Evolutionary conservation across 768 basidiomycete genomes (phyloP).

Genomic region (Tephrocybe sp.): DNA sequence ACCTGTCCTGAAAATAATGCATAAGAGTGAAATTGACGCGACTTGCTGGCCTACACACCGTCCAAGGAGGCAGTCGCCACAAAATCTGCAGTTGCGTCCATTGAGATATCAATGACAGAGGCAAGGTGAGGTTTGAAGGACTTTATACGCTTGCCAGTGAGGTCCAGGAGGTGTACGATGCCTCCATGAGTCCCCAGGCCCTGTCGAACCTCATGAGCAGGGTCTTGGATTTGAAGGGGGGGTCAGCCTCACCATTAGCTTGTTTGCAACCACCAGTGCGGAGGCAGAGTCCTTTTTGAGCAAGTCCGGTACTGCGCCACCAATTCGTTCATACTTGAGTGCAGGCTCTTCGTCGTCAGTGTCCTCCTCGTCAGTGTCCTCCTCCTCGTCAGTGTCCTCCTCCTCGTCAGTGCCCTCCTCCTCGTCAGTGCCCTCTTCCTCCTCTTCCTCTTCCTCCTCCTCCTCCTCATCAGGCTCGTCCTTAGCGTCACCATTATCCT

Average conservation of each 20-base stretch:
- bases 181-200: slow-evolving; percentile 92
- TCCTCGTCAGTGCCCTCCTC: slow-evolving; percentile 24
- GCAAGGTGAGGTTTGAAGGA: slow-evolving; percentile 90
- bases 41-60: slow-evolving; percentile 50
- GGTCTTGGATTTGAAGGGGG: neutral
- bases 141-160: slow-evolving; percentile 79
- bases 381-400: slow-evolving; percentile 21
- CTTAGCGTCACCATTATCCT: slow-evolving; percentile 21
- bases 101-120: slow-evolving; percentile 79
- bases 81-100: slow-evolving; percentile 86
- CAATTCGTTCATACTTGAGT: slow-evolving; percentile 86
- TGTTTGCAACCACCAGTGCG: slow-evolving; percentile 72
- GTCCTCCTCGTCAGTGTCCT: slow-evolving; percentile 43
- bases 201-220: slow-evolving; percentile 38
- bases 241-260: slow-evolving; percentile 55
- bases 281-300: slow-evolving; percentile 91
- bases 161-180: slow-evolving; percentile 84
- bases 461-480: slow-evolving; percentile 27
- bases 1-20: slow-evolving; percentile 71
- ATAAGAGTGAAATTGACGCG: slow-evolving; percentile 15
- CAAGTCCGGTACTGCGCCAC: slow-evolving; percentile 69
- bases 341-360: slow-evolving; percentile 84
- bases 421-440: slow-evolving; percentile 23
- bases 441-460: slow-evolving; percentile 22
- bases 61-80: slow-evolving; percentile 92